A percentile compares a stretch with the other conserved stretches of the same genome.
phyloP scores from a whole-genome alignment of 2,329 filamentous ascomycete genomes.

The Cladobotryum mycophilum region DNA sequence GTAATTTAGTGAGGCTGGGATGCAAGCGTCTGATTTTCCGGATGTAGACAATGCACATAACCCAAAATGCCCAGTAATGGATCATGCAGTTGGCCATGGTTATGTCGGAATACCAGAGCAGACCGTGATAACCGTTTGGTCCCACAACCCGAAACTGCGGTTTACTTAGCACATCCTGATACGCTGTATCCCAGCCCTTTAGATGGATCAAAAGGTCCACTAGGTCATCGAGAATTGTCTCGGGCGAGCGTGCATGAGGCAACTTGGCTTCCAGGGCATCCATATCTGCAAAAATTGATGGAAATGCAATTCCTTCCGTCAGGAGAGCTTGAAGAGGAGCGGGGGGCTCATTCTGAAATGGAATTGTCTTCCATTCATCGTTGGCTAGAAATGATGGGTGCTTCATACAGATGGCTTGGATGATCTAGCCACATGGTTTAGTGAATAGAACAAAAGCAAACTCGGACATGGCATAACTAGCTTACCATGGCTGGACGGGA shows the following conservation, averaged over 20 bases:
- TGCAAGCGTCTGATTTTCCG: constrained; percentile 3
- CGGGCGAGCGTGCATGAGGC: not conserved
- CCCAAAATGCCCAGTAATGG: constrained; percentile 32
- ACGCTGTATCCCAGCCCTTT: not conserved
- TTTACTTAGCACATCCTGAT: constrained; percentile 2
- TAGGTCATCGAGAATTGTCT: not conserved
- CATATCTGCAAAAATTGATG: constrained; percentile 20
- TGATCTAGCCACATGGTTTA: constrained; percentile 18
- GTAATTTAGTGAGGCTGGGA: not conserved
- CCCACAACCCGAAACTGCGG: constrained; percentile 5
- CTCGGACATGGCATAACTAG: too few relatives aligned
- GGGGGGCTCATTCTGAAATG: constrained; percentile 21
- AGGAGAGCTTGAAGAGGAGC: constrained; percentile 29
- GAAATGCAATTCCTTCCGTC: constrained; percentile 22
- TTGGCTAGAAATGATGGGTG: constrained; percentile 25
- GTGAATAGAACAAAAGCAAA: not conserved
- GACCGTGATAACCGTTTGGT: not conserved
- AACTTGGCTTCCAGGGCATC: constrained; percentile 10
- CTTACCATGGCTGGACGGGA: constrained; percentile 34
- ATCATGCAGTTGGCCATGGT: constrained; percentile 31
- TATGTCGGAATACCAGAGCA: constrained; percentile 28
- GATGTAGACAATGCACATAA: constrained; percentile 29
- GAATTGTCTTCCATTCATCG: constrained; percentile 24
- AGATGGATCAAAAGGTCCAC: not conserved
- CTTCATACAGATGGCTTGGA: constrained; percentile 23